A percentile compares a stretch with the other conserved stretches of the same genome.
phyloP scores from a whole-genome alignment of 1,284 basidiomycete genomes.

The Meira miltonrushii region DNA sequence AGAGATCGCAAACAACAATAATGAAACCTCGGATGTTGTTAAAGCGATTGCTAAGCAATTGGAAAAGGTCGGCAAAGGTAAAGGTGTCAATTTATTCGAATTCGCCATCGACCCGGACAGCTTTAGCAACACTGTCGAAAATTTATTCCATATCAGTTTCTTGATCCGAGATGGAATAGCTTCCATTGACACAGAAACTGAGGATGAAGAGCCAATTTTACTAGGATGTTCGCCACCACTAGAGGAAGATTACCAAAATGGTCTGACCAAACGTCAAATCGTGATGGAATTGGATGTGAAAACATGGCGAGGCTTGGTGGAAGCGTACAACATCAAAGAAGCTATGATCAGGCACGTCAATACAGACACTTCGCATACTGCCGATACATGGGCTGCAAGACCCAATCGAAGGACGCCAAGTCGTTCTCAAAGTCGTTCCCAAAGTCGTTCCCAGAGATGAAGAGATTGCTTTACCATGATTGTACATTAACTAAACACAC shows the following conservation, averaged over 20 bases:
- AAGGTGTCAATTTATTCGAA: constrained; percentile 68
- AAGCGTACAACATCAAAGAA: constrained; percentile 69
- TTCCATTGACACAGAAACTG: constrained; percentile 55
- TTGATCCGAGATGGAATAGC: constrained; percentile 77
- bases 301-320: constrained; percentile 75
- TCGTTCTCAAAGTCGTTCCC: too few relatives aligned
- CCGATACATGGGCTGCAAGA: too few relatives aligned
- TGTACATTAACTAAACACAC: too few relatives aligned
- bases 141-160: constrained; percentile 87
- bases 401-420: too few relatives aligned
- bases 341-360: constrained; percentile 52
- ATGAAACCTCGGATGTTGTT: constrained; percentile 42
- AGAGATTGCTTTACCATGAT: too few relatives aligned
- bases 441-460: too few relatives aligned
- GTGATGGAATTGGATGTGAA: constrained; percentile 79
- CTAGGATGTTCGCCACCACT: constrained; percentile 58
- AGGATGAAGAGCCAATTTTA: constrained; percentile 66
- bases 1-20: constrained; percentile 34
- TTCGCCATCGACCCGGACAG: constrained; percentile 80
- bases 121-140: constrained; percentile 87
- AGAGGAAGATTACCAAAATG: constrained; percentile 63
- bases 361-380: too few relatives aligned
- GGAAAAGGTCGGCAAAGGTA: constrained; percentile 51
- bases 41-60: constrained; percentile 53
- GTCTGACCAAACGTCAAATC: constrained; percentile 69